Evolutionary conservation across 768 basidiomycete species (phyloP), one percentile per base, ranked within the genome.

Genomic region (Tulasnella sp.): DNA sequence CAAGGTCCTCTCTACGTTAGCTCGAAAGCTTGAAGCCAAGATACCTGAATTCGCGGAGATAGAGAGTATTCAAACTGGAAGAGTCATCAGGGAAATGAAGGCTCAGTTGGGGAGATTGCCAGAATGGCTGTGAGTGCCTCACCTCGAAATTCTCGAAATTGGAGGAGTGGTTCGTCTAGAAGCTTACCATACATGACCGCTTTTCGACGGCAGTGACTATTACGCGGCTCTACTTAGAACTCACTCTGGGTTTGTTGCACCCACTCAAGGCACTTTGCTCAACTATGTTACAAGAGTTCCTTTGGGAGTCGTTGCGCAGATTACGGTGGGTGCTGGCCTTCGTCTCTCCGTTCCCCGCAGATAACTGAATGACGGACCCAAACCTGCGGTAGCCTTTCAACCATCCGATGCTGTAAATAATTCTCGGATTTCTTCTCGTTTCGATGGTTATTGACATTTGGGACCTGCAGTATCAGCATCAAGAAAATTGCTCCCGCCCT

Each of bases 401-500:
- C 83, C 95, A 96, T 82, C 95, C 95, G 0, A 87, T 96, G n/a
- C 85, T 96, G 79, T 80, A 75, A 44, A n/a, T 3, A 2, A 22
- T 76, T 28, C 42, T 6, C 31, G 28, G 5, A 2, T 0, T 31
- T 40, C 8, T 28, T 5, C 16, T 22, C 28, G 54, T 9, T 4
- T 77, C 54, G 24, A 75, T 44, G 40, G 14, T 0, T 31, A 31
- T 69, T 80, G 69, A 79, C 34, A 28, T 58, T 37, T 64, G 58
- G 24, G 24, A 3, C 9, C 24, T 28, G 40, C 31, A 80, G 79
- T 48, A 96, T 96, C 81, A 94, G 94, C 2, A 85, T 96, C 77
- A 96, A 96, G 88, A 96, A 96, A 86, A 93, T 96, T 78, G 93
- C 92, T 0, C 94, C 94, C 7, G 94, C 94, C 0, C 87, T 96